Evolutionary conservation across 2,329 filamentous ascomycete species (phyloP), one percentile per base, ranked within the genome.

Genomic region (Calonectria pauciramosa): DNA sequence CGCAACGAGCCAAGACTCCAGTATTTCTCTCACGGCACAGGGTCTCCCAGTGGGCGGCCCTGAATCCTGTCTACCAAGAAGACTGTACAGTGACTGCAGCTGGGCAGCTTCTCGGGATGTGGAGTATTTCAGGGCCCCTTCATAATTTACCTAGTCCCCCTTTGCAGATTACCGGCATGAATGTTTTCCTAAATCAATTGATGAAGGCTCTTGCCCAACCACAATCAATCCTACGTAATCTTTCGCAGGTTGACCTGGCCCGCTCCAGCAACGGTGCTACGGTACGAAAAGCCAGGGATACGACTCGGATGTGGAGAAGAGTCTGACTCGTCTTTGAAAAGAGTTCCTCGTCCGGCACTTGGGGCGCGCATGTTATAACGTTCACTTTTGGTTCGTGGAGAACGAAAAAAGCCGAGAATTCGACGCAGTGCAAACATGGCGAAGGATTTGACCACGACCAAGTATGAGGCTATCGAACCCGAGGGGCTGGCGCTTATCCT

Each of bases 401-500:
- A 56, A 30, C 32, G n/a, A 18, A 26, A n/a, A 32, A 47, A 38
- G 26, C 28, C 14, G n/a, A 20, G n/a, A 47, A 63, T 70, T 23
- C 28, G 60, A 28, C 28, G 30, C 47, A n/a, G n/a, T 60, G 18
- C 64, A 68, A 66, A 28, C 66, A 76, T 76, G 75, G 66, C 73
- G 26, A 76, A 76, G 64, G 73, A 76, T 52, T 64, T 76, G 51
- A 69, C 73, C 30, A 74, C 74, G 32, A 78, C 71, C 18, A 32
- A 70, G 34, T 77, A 66, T 68, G 75, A 77, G 74, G 65, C 74
- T 36, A 76, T 77, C n/a, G 51, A 54, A 32, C 75, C 75, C 26
- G 71, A 77, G 71, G 75, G 75, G 10, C 44, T 77, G 65, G 75
- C 75, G 20, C 54, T 76, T 9, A 68, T 49, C 20, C 44, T 76